Evolutionary conservation across 495 filamentous ascomycete genomes (phyloP).

Genomic region (Penicillium roqueforti): DNA sequence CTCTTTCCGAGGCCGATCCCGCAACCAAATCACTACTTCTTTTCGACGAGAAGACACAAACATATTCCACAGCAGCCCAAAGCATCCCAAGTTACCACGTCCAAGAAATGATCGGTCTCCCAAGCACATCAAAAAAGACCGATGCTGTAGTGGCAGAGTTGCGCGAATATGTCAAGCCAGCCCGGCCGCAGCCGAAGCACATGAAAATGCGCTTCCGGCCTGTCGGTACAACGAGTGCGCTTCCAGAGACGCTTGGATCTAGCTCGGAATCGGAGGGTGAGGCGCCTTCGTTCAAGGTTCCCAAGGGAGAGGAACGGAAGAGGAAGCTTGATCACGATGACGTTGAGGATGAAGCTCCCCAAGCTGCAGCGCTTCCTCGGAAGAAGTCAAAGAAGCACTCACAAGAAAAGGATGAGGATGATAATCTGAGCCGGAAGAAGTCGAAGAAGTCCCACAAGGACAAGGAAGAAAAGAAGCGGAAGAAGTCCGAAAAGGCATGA

Average conservation of each 20-base stretch:
- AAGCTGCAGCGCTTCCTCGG: constrained; percentile 25
- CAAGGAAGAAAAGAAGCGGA: constrained; percentile 43
- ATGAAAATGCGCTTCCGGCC: constrained; percentile 59
- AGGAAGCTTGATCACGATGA: constrained; percentile 41
- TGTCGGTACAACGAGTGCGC: constrained; percentile 43
- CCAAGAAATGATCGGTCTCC: constrained; percentile 40
- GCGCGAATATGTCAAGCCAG: constrained; percentile 38
- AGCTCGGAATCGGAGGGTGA: constrained; percentile 46
- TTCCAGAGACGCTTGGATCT: constrained; percentile 46
- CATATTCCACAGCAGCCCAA: constrained; percentile 29
- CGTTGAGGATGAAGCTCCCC: constrained; percentile 31
- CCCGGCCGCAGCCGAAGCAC: constrained; percentile 52
- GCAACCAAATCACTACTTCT: constrained; percentile 34
- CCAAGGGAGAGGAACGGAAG: constrained; percentile 38
- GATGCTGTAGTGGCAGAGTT: constrained; percentile 33
- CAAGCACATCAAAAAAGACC: constrained; percentile 29
- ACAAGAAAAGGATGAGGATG: constrained; percentile 19
- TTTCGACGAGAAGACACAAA: constrained; percentile 34
- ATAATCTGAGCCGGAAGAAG: constrained; percentile 28
- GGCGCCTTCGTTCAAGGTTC: constrained; percentile 37
- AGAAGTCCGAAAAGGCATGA: constrained; percentile 40
- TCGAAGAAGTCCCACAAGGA: constrained; percentile 41
- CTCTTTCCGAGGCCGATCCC: constrained; percentile 30
- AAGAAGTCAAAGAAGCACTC: constrained; percentile 47
- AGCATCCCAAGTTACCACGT: constrained; percentile 43